These are phyloP conservation scores for Salvia hispanica DNA, from an alignment of 257 asterid species.

Conservation along the genomic window DNA sequence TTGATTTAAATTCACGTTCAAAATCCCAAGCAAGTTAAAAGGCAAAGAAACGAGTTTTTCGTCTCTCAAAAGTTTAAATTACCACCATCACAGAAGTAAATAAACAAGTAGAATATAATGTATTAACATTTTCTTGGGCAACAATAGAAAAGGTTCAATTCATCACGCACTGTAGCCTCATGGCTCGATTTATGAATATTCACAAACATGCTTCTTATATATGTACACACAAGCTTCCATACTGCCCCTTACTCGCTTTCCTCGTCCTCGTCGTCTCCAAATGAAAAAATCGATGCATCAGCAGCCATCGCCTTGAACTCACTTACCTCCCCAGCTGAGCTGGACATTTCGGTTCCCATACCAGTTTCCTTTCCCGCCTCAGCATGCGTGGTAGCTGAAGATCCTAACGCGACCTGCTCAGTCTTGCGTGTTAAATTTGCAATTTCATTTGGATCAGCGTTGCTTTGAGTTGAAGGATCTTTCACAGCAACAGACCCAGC, in stretches of 20 bases:
- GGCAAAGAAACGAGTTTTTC: too few relatives aligned
- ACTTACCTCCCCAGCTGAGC: slow-evolving; percentile 60
- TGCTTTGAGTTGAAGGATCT: slow-evolving; percentile 34
- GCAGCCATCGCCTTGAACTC: slow-evolving; percentile 94
- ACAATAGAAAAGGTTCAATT: neutral
- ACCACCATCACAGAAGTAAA: neutral
- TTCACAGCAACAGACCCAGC: slow-evolving; percentile 29
- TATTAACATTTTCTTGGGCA: neutral
- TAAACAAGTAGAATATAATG: neutral
- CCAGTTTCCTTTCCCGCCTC: slow-evolving; percentile 52
- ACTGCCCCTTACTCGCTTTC: slow-evolving; percentile 65
- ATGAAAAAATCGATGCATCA: slow-evolving; percentile 91
- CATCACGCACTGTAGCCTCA: slow-evolving; percentile 17
- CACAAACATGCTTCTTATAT: slow-evolving; percentile 27
- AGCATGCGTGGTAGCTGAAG: slow-evolving; percentile 34
- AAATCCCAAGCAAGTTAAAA: neutral
- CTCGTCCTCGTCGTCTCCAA: slow-evolving; percentile 92
- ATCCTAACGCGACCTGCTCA: slow-evolving; percentile 57
- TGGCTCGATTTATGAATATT: slow-evolving; percentile 33
- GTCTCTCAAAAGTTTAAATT: neutral
- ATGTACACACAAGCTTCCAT: slow-evolving; percentile 26
- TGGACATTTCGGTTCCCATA: slow-evolving; percentile 36
- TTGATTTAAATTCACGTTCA: neutral
- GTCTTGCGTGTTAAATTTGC: slow-evolving; percentile 49
- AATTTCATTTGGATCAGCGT: slow-evolving; percentile 40